Conservation (phyloP, 2,329 filamentous ascomycete species). For the Nemania serpens region DNA sequence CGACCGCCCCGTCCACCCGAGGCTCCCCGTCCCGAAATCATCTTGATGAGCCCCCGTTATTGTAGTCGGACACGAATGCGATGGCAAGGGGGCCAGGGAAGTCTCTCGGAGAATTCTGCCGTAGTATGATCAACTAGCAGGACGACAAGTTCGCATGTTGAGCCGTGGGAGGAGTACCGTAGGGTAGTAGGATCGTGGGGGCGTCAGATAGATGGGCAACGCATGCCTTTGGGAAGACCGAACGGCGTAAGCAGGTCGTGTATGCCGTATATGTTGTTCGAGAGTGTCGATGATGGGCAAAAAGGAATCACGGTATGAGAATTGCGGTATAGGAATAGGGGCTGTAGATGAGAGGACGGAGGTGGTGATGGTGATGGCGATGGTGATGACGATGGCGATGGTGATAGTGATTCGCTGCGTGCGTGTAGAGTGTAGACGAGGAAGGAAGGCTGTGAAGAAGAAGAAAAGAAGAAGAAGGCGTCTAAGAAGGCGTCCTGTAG, state of each 20-base stretch:
- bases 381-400: no score
- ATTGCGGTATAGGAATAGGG: no score
- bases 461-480: no score
- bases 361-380: no score
- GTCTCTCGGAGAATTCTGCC: background rate
- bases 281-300: no score
- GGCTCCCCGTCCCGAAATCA: constrained; percentile 43
- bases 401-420: no score
- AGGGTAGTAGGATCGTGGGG: background rate
- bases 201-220: background rate
- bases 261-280: no score
- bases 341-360: no score
- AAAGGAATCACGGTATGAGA: no score
- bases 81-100: background rate
- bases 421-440: no score
- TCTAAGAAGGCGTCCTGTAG: no score
- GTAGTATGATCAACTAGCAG: background rate
- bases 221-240: background rate
- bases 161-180: background rate
- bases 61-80: background rate
- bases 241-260: background rate
- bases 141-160: constrained; percentile 1
- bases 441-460: no score
- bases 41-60: constrained; percentile 19
- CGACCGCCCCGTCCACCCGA: constrained; percentile 37